A percentile compares a stretch with the other conserved stretches of the same genome.
Evolutionary conservation across 768 basidiomycete species (phyloP).

Genomic region (Termitomyces sp.): DNA sequence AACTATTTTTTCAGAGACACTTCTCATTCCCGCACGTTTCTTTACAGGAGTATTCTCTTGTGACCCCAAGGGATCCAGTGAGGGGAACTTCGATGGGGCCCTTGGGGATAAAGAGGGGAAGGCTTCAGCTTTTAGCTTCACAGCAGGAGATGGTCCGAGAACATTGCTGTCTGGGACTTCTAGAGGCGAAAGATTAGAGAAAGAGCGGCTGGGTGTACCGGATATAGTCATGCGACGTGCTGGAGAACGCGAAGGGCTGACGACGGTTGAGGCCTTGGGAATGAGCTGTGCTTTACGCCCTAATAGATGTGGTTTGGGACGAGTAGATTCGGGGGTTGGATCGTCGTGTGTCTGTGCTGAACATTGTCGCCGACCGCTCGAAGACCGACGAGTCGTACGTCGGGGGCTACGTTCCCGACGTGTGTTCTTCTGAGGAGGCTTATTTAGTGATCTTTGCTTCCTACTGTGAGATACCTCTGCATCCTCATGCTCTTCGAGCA

Average conservation of each 20-base stretch:
- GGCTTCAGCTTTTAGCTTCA: conserved; percentile 13
- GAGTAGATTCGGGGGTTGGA: background rate
- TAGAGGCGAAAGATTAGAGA: background rate
- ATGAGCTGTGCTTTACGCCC: background rate
- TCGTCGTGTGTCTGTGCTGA: background rate
- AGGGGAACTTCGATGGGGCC: conserved; percentile 5
- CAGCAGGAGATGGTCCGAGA: background rate
- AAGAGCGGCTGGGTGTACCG: conserved; percentile 1
- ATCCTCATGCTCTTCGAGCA: background rate
- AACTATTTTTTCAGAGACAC: conserved; percentile 4
- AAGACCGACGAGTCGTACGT: background rate
- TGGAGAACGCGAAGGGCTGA: conserved; percentile 4
- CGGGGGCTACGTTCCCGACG: background rate
- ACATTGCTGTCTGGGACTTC: background rate
- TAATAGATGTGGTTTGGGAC: conserved; percentile 14
- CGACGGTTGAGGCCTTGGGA: background rate
- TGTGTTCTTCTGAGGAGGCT: background rate
- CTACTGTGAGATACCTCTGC: background rate
- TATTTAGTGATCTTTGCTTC: background rate
- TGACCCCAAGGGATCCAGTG: background rate
- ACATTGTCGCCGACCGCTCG: background rate
- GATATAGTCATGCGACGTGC: conserved; percentile 9
- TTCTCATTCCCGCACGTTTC: conserved; percentile 1
- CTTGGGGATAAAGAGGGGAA: conserved; percentile 18
- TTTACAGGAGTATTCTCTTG: background rate